Base-by-base conservation (phyloP, 2,329 filamentous ascomycete genomes). In the Triangularia setosa region DNA sequence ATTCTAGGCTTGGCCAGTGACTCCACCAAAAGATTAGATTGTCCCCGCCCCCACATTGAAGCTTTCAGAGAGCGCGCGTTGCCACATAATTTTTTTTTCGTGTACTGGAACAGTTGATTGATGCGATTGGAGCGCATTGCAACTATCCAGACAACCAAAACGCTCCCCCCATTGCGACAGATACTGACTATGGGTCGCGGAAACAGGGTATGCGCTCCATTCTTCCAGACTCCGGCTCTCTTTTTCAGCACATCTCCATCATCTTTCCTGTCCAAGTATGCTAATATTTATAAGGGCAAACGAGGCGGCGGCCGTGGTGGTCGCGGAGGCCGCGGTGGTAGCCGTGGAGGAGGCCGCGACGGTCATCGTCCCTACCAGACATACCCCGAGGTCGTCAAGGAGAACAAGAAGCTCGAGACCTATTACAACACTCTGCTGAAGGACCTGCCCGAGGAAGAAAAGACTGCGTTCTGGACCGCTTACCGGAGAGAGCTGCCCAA, bases 401-500 rank as follows among this genome's bases (percentile, higher is more conserved):
- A 88, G 72, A 97, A 99, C 78, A 89, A 91, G 74, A 89, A 89
- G 72, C 90, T 96, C 69, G 90, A 98, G 79, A 82, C 83, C 68
- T 98, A 90, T 80, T 99, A 99, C 82, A 89, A 96, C 75, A 81
- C 84, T 67, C 83, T 93, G 28, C 83, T 91, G 5, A 85, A 93
- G 65, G 80, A 98, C 7, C 40, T 48, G 40, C 84, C 90, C 0
- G 90, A 93, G 58, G 87, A 89, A 55, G 94, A 98, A 79, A 87
- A 86, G 72, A 82, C 87, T 63, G 83, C 85, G 9, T 98, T 97
- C 78, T 99, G 95, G 95, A 84, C 85, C 40, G 87, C 90, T 0
- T 81, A 98, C 75, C 87, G 88, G 73, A 87, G 89, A 68, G 93
- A 98, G 75, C 81, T 99, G 59, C 95, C 95, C 63, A 98, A 97